Base-by-base conservation (phyloP, 768 basidiomycete genomes). In the Boletus pseudopeckii region DNA sequence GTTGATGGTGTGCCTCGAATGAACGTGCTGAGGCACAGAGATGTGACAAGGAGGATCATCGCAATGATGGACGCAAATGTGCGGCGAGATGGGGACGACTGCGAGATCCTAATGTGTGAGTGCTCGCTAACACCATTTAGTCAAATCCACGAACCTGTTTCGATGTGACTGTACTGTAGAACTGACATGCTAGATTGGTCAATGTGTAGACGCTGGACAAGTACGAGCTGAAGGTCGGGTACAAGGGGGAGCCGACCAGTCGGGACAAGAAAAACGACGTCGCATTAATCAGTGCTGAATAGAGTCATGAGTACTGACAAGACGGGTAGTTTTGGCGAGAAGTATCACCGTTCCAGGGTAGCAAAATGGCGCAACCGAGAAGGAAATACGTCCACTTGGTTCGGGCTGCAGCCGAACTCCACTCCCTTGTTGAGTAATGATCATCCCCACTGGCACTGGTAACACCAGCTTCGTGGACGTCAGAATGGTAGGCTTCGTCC, bases 321-420 rank as follows among this genome's bases (percentile, higher is more conserved):
- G 43, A 42, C 28, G 14, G 15, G 10, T 32, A 32, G 6, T 14
- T n/a, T 48, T 45, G 46, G 15, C 14, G 38, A 45, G 18, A 33
- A 11, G 10, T 62, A 79, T 65, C 67, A 92, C 93, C 92, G 65
- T 94, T 96, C 93, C 93, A 97, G 28, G 90, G 86, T 17, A 97
- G 71, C 7, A 97, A 77, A 4, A 87, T 80, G 18, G 90, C 87
- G 52, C 86, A 86, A 3, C 93, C 92, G 17, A 94, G 70, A 22
- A 88, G 68, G 58, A 90, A 88, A 59, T 84, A 79, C 39, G 85
- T 79, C 83, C 85, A 86, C 46, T 73, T 69, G 61, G 85, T 77
- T 43, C 72, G 75, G 40, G 71, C 40, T 55, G 82, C 77, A 9
- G 75, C 65, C 13, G 45, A 45, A 20, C 34, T 45, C 48, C 63